Conservation (phyloP, 495 filamentous ascomycete genomes). For the Penicillium verhagenii region DNA sequence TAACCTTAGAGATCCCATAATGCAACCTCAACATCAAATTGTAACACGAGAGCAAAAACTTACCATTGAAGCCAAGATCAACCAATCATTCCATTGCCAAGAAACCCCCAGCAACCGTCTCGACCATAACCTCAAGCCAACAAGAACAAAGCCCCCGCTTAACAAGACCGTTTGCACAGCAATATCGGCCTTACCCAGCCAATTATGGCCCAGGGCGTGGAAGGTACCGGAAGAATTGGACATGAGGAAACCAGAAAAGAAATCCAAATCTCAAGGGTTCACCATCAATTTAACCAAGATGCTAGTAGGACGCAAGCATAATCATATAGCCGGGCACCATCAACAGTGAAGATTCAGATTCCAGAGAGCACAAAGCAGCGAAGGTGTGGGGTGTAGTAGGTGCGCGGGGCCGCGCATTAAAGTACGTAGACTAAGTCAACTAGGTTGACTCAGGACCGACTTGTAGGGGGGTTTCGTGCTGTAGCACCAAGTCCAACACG, state of each 20-base stretch:
- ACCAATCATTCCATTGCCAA: conserved; percentile 20
- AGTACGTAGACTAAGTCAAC: conserved; percentile 7
- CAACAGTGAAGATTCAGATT: too few relatives aligned
- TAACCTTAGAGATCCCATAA: neutral
- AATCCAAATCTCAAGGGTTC: neutral
- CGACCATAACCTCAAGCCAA: conserved; percentile 24
- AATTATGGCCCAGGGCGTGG: conserved; percentile 23
- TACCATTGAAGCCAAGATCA: conserved; percentile 20
- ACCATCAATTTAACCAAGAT: neutral
- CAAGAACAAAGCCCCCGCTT: conserved; percentile 6
- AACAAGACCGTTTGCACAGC: conserved; percentile 23
- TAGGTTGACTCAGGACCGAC: too few relatives aligned
- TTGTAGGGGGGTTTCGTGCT: conserved; percentile 3
- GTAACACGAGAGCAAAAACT: neutral
- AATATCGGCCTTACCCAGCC: conserved; percentile 25
- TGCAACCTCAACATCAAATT: neutral
- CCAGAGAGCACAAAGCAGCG: too few relatives aligned
- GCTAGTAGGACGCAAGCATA: neutral
- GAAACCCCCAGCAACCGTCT: conserved; percentile 11
- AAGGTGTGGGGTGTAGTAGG: neutral
- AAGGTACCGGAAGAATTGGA: conserved; percentile 12
- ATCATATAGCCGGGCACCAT: neutral
- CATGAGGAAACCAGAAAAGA: conserved; percentile 11
- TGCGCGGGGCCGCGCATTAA: conserved; percentile 12
- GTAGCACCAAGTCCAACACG: neutral